Evolutionary conservation across 2,329 filamentous ascomycete species (phyloP).

Genomic region (Colletotrichum truncatum): DNA sequence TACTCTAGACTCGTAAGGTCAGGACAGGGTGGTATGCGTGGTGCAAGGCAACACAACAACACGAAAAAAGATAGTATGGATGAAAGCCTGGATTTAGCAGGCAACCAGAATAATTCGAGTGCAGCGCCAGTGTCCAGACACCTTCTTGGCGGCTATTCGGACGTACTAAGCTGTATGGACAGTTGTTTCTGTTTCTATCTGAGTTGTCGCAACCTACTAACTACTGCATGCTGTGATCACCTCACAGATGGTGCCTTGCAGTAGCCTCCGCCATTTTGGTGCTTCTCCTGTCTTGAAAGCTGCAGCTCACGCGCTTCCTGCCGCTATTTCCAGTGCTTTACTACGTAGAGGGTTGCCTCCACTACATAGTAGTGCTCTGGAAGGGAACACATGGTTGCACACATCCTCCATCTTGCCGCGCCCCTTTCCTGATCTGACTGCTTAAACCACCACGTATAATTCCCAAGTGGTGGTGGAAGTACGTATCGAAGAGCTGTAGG

Average conservation of each 20-base stretch:
- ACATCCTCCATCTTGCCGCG: constrained; percentile 7
- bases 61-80: constrained; percentile 14
- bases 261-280: constrained; percentile 24
- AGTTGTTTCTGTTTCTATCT: constrained; percentile 1
- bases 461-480: too few relatives aligned
- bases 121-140: neutral
- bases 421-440: constrained; percentile 15
- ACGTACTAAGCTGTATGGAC: neutral
- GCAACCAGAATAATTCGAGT: neutral
- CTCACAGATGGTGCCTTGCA: constrained; percentile 30
- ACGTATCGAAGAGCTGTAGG: neutral
- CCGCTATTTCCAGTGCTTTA: constrained; percentile 3
- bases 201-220: constrained; percentile 1
- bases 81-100: constrained; percentile 6
- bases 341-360: neutral
- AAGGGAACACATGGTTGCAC: constrained; percentile 21
- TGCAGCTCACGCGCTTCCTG: constrained; percentile 26
- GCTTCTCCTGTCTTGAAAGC: constrained; percentile 29
- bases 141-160: constrained; percentile 8
- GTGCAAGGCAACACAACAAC: neutral
- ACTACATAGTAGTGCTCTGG: neutral
- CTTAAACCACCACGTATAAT: too few relatives aligned
- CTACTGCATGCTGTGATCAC: constrained; percentile 19
- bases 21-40: constrained; percentile 7
- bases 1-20: constrained; percentile 10